A percentile compares a stretch with the other conserved stretches of the same genome.
These are phyloP conservation scores for Scleroderma citrinum DNA, from an alignment of 768 basidiomycete genomes.

Conservation along the genomic window DNA sequence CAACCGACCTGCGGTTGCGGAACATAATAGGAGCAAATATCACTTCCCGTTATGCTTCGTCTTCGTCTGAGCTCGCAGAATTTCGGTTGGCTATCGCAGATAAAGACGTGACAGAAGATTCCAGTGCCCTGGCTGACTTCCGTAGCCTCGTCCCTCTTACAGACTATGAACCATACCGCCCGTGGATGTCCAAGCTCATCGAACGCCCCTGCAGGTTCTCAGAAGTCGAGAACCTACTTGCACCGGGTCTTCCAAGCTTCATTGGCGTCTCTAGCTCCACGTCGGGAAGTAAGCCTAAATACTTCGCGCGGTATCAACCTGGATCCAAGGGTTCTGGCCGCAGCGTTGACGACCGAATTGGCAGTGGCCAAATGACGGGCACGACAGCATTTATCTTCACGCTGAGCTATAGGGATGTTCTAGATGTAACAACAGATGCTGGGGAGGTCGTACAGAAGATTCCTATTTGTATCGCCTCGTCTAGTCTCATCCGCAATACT, in stretches of 20 bases:
- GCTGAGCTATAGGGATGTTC: background rate
- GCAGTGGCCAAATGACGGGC: too few species aligned
- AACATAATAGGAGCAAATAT: too few species aligned
- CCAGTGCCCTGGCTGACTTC: too few species aligned
- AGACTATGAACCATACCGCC: constrained; percentile 2
- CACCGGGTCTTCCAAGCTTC: constrained; percentile 2
- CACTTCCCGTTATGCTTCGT: too few species aligned
- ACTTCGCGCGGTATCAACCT: constrained; percentile 6
- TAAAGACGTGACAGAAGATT: too few species aligned
- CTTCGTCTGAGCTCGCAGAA: too few species aligned
- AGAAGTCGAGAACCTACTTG: constrained; percentile 1
- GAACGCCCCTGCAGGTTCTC: background rate
- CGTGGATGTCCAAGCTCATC: constrained; percentile 2
- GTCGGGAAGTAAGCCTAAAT: constrained; percentile 8
- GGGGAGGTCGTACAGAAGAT: background rate
- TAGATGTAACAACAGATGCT: too few species aligned
- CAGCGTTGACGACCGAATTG: background rate
- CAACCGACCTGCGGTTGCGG: too few species aligned
- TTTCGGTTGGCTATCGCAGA: too few species aligned
- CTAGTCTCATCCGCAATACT: background rate
- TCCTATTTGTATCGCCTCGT: background rate
- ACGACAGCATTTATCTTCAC: background rate
- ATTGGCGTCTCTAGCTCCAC: background rate
- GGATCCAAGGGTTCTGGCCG: background rate
- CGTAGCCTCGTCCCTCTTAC: constrained; percentile 2